phyloP scores from a whole-genome alignment of 2,329 filamentous ascomycete species.

The Beauveria varroae region DNA sequence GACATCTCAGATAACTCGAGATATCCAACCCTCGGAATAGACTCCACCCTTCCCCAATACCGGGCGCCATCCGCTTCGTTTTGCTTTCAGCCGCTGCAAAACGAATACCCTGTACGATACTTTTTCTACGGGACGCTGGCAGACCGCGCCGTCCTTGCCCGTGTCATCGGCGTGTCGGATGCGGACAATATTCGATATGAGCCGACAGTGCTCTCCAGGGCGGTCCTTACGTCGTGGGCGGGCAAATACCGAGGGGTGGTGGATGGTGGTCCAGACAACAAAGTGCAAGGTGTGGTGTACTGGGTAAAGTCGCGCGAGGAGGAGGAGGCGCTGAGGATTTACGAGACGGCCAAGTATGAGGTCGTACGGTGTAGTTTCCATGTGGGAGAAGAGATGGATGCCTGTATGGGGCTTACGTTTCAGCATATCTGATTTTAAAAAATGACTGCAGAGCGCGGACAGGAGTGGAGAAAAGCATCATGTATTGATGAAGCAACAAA shows the following conservation, averaged over 20 bases:
- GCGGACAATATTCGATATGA: constrained; percentile 15
- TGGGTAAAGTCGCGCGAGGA: neutral
- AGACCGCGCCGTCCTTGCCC: constrained; percentile 21
- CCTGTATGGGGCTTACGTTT: neutral
- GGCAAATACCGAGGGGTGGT: constrained; percentile 32
- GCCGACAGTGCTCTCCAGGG: constrained; percentile 24
- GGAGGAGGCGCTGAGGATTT: neutral
- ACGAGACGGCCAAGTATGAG: neutral
- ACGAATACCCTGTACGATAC: constrained; percentile 28
- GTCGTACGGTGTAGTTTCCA: neutral
- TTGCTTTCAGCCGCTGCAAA: constrained; percentile 15
- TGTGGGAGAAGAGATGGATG: neutral
- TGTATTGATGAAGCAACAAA: too few species aligned
- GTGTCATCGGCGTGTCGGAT: constrained; percentile 22
- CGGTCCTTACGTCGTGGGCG: constrained; percentile 26
- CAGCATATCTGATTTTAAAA: neutral
- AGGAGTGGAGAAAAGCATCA: neutral
- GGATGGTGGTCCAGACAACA: constrained; percentile 16
- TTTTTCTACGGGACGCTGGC: constrained; percentile 35
- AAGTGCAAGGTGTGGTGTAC: neutral
- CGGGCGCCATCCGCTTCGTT: constrained; percentile 16
- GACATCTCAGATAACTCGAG: constrained; percentile 5
- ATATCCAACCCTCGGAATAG: constrained; percentile 15
- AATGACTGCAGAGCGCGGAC: too few species aligned
- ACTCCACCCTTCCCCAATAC: constrained; percentile 15